phyloP scores from a whole-genome alignment of 148 eudicot genomes.

The Chenopodium suecicum region DNA sequence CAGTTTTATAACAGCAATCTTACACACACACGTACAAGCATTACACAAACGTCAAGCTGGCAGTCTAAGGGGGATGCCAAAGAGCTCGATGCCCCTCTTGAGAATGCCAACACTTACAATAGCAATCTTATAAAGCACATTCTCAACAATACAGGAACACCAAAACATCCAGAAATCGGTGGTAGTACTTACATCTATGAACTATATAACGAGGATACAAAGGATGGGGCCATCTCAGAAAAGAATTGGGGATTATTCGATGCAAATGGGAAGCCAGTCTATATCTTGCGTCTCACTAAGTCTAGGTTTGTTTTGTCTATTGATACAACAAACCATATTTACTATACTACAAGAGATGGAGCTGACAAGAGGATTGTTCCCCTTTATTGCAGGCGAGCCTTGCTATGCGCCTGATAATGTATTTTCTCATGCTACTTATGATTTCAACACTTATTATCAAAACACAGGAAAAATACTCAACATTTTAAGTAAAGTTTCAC shows the following conservation, averaged over 20 bases:
- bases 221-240: slow-evolving; percentile 67
- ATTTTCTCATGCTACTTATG: slow-evolving; percentile 68
- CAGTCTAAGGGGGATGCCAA: slow-evolving; percentile 76
- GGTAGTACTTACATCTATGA: slow-evolving; percentile 81
- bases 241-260: slow-evolving; percentile 89
- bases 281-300: slow-evolving; percentile 48
- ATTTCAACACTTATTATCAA: slow-evolving; percentile 67
- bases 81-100: slow-evolving; percentile 69
- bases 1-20: no score
- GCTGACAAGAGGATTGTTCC: slow-evolving; percentile 67
- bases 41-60: slow-evolving; percentile 53
- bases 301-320: slow-evolving; percentile 59
- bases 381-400: slow-evolving; percentile 17
- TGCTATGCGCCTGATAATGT: slow-evolving; percentile 70
- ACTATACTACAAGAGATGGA: slow-evolving; percentile 60
- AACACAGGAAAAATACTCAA: slow-evolving; percentile 39
- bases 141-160: slow-evolving; percentile 70
- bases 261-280: slow-evolving; percentile 56
- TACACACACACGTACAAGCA: no score
- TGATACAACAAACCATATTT: slow-evolving; percentile 68
- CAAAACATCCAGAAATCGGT: slow-evolving; percentile 66
- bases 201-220: slow-evolving; percentile 77
- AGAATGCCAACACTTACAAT: slow-evolving; percentile 85
- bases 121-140: slow-evolving; percentile 75
- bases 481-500: no score